Evolutionary conservation across 202 grass and related monocot genomes (phyloP).

Genomic region (Cymbopogon flexuosus): DNA sequence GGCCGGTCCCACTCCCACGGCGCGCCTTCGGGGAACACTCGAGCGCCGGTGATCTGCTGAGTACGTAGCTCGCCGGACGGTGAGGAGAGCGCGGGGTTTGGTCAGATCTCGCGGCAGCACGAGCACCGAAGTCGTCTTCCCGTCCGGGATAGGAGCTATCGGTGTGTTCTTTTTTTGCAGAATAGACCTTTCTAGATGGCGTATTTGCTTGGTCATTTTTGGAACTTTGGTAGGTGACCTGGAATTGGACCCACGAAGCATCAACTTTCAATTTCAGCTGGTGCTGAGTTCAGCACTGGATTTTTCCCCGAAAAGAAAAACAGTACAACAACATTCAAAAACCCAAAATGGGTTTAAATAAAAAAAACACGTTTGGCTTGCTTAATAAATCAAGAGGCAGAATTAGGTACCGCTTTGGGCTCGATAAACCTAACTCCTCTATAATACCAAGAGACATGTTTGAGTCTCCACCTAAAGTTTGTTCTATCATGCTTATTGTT

Average conservation of each 20-base stretch:
- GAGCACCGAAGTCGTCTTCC: constrained; percentile 39
- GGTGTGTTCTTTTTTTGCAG: constrained; percentile 23
- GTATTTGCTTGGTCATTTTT: constrained; percentile 25
- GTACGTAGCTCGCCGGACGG: constrained; percentile 30
- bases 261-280: too few relatives aligned
- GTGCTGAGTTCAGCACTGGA: too few relatives aligned
- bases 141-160: constrained; percentile 15
- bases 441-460: neutral
- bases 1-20: neutral
- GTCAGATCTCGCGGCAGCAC: constrained; percentile 40
- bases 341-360: neutral
- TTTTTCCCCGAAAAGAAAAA: too few relatives aligned
- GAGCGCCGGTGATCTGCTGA: constrained; percentile 2
- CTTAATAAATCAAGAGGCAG: neutral
- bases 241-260: too few relatives aligned
- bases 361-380: neutral
- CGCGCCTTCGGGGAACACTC: neutral
- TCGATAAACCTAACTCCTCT: neutral
- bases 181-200: constrained; percentile 23
- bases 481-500: too few relatives aligned
- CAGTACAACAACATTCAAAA: too few relatives aligned
- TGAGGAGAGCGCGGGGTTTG: constrained; percentile 27
- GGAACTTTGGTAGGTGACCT: neutral
- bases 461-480: neutral
- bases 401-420: neutral